These are phyloP conservation scores for Globisporangium uncinulatum DNA, from an alignment of 352 stramenopile species.

Conservation along the genomic window DNA sequence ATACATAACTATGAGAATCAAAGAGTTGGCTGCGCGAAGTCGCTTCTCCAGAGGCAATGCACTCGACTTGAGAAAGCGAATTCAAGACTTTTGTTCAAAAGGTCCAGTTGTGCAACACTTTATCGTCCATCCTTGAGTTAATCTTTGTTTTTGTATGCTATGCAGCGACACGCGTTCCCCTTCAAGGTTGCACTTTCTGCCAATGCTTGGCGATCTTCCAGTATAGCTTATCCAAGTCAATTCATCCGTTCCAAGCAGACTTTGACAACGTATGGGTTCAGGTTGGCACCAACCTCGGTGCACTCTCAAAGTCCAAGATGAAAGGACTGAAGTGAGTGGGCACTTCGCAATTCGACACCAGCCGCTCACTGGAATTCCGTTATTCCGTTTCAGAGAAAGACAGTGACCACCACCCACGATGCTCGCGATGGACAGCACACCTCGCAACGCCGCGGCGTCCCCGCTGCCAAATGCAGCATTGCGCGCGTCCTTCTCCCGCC, in stretches of 20 bases:
- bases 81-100: too few relatives aligned
- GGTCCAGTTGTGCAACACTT: too few relatives aligned
- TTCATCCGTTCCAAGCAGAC: neutral
- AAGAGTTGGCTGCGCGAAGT: too few relatives aligned
- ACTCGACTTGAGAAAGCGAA: too few relatives aligned
- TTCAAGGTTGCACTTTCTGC: neutral
- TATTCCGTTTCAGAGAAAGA: too few relatives aligned
- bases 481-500: constrained; percentile 10
- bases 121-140: too few relatives aligned
- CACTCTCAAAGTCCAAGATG: too few relatives aligned
- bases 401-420: neutral
- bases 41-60: too few relatives aligned
- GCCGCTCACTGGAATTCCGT: neutral
- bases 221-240: neutral
- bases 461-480: constrained; percentile 1
- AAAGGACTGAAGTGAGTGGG: neutral
- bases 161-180: constrained; percentile 4
- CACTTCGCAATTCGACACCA: neutral
- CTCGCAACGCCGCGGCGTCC: neutral
- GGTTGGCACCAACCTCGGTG: too few relatives aligned
- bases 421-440: constrained; percentile 3
- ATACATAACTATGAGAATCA: too few relatives aligned
- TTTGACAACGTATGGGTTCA: too few relatives aligned
- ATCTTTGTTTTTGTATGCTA: neutral
- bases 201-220: neutral